Percentiles rank a stretch among this genome's conserved stretches.
Evolutionary conservation across 345 rosid genomes (phyloP).

Genomic region (Linum lewisii): DNA sequence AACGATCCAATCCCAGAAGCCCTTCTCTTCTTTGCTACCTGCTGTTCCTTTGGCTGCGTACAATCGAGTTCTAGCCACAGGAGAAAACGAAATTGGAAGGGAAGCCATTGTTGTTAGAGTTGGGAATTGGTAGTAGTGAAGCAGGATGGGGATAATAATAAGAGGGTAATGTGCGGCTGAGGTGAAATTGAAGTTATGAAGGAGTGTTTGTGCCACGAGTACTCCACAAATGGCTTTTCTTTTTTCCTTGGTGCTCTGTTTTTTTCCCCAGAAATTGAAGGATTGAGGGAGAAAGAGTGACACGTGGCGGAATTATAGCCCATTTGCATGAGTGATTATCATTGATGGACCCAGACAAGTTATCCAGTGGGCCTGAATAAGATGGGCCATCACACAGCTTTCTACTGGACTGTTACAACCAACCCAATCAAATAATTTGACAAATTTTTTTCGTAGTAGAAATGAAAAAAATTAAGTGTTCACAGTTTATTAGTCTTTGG

Average conservation of each 20-base stretch:
- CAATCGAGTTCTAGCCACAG: conserved; percentile 41
- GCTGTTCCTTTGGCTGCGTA: conserved; percentile 53
- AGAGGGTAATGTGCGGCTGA: background rate
- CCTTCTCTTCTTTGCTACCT: conserved; percentile 62
- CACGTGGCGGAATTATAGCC: conserved; percentile 25
- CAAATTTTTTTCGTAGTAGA: too few relatives aligned
- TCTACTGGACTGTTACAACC: too few relatives aligned
- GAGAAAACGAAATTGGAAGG: conserved; percentile 38
- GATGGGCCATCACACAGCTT: too few relatives aligned
- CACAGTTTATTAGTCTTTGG: too few relatives aligned
- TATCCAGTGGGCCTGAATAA: background rate
- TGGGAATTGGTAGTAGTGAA: background rate
- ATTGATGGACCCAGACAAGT: too few relatives aligned
- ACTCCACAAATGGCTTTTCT: conserved; percentile 65
- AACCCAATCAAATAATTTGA: too few relatives aligned
- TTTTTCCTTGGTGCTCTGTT: conserved; percentile 1
- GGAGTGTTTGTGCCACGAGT: conserved; percentile 23
- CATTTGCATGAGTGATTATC: too few relatives aligned
- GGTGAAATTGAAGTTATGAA: background rate
- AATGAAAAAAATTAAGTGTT: too few relatives aligned
- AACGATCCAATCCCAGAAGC: conserved; percentile 47
- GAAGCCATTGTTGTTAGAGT: conserved; percentile 38
- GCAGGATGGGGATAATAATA: conserved; percentile 2
- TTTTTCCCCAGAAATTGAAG: background rate
- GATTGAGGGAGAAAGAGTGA: conserved; percentile 9